Evolutionary conservation across 78 protist species (phyloP).

Genomic region (Speleostelium caveatum): DNA sequence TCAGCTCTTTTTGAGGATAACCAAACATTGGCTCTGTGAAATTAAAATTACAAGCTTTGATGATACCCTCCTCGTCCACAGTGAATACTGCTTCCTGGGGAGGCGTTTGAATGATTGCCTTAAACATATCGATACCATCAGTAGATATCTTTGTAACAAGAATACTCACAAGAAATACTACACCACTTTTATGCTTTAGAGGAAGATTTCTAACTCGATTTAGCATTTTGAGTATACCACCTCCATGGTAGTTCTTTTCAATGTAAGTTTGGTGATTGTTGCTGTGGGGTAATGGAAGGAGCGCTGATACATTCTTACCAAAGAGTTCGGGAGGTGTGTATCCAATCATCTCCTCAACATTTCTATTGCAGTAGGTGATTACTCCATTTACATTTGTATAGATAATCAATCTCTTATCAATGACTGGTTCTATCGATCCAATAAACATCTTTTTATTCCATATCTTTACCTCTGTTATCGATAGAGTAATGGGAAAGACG

Average conservation of each 20-base stretch:
- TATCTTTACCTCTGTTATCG: conserved; percentile 30
- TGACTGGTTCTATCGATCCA: conserved; percentile 42
- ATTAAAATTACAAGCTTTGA: conserved; percentile 45
- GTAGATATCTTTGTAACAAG: conserved; percentile 36
- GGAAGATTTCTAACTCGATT: conserved; percentile 61
- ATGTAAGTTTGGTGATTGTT: conserved; percentile 12
- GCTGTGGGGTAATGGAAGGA: conserved; percentile 42
- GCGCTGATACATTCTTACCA: conserved; percentile 37
- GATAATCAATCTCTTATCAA: conserved; percentile 28
- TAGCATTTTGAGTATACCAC: conserved; percentile 35
- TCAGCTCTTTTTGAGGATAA: conserved; percentile 47
- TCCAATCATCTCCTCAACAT: conserved; percentile 52
- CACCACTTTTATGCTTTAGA: conserved; percentile 44
- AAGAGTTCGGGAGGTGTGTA: conserved; percentile 40
- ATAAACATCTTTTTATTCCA: conserved; percentile 58
- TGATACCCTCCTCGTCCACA: conserved; percentile 42
- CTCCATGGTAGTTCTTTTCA: conserved; percentile 51
- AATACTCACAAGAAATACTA: conserved; percentile 27
- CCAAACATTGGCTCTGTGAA: conserved; percentile 67
- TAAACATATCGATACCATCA: conserved; percentile 54
- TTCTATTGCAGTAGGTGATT: conserved; percentile 46
- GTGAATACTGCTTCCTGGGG: conserved; percentile 52
- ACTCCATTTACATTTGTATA: conserved; percentile 49
- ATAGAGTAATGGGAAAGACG: conserved; percentile 50
- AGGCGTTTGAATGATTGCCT: conserved; percentile 48